Base-by-base conservation (phyloP, 2,329 filamentous ascomycete species). In the Decorospora gaudefroyi region DNA sequence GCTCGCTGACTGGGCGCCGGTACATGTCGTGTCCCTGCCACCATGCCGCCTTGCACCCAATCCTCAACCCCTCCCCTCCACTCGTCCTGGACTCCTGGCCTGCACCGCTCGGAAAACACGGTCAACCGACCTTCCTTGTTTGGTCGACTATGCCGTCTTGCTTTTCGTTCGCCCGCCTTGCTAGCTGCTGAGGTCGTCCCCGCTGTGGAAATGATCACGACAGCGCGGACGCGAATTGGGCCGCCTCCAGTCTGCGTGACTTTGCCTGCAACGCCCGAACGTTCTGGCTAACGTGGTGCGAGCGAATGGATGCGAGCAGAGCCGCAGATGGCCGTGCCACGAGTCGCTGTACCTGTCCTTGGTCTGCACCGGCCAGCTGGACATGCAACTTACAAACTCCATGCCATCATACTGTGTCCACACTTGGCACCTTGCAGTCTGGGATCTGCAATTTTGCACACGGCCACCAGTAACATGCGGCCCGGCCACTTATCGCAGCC, bases 401-500 rank as follows among this genome's bases (percentile, higher is more conserved):
- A 41, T 38, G 32, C 31, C 37, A 57, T 48, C 56, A 27, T 39
- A 32, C n/a, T 19, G 57, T 59, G 51, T 56, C 36, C 42, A 27
- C 32, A 18, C 62, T 65, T 65, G 65, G 63, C 66, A 65, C 50
- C 57, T 48, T 51, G 55, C 49, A 53, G 44, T 54, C 53, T 39
- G 53, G 53, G 65, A 71, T 70, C 68, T 60, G 50, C 66, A 42
- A 25, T 46, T 44, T 52, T 61, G 55, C 60, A 59, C 61, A 55
- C 56, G 52, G 60, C 62, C 55, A 60, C 47, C 55, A 65, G 57
- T 53, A 68, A 65, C 68, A 62, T 64, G 51, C 65, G 67, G 67
- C 57, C 62, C 67, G 68, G 63, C 61, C 62, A 68, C 57, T 68
- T 67, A 70, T 68, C 65, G 63, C 59, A 58, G 54, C 66, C 64